phyloP scores from a whole-genome alignment of 805 yeast genomes.

The Pichia rugopelliculosa region DNA sequence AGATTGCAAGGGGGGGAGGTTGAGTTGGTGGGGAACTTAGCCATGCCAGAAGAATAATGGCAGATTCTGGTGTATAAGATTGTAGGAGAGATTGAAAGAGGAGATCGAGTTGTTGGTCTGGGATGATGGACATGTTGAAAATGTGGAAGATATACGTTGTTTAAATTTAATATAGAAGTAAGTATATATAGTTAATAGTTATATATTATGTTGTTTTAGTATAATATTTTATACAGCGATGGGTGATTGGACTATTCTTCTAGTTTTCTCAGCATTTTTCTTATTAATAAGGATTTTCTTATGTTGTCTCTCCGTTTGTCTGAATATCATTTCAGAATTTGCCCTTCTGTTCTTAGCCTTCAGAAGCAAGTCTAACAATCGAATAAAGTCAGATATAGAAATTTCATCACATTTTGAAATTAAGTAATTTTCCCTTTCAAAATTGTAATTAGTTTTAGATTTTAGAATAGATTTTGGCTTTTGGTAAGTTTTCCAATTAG shows the following conservation, averaged over 20 bases:
- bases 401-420: neutral
- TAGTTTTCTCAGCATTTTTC: neutral
- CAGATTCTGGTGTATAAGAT: neutral
- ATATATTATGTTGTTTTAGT: too few species aligned
- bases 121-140: neutral
- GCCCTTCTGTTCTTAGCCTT: neutral
- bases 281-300: neutral
- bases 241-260: neutral
- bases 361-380: neutral
- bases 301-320: neutral
- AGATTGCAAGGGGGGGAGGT: neutral
- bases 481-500: neutral
- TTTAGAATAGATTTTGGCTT: neutral
- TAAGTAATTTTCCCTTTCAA: neutral
- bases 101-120: neutral
- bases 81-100: neutral
- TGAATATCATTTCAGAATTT: neutral
- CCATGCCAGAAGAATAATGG: neutral
- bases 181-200: too few species aligned
- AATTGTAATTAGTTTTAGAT: neutral
- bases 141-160: too few species aligned
- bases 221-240: neutral
- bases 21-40: neutral
- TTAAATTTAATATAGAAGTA: too few species aligned
- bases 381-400: neutral